Percentiles rank a stretch among this genome's conserved stretches.
phyloP scores from a whole-genome alignment of 176 grass and related monocot genomes.

The Zea luxurians region DNA sequence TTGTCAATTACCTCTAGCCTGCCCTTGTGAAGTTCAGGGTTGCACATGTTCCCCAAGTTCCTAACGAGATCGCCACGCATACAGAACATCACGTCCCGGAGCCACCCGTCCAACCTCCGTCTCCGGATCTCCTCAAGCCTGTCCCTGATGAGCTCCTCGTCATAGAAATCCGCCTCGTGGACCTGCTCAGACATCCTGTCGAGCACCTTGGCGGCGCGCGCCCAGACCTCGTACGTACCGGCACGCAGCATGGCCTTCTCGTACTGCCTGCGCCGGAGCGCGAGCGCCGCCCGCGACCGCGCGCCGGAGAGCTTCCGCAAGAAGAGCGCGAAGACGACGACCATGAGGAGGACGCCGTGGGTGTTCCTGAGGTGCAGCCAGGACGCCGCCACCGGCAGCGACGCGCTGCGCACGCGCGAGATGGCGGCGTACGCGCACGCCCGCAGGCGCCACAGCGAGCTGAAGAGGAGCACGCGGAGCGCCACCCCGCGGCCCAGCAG shows the following conservation, averaged over 20 bases:
- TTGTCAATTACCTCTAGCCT: conserved; percentile 69
- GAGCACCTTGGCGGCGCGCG: conserved; percentile 83
- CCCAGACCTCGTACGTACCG: conserved; percentile 88
- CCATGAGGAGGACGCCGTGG: conserved; percentile 58
- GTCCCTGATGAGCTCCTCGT: conserved; percentile 76
- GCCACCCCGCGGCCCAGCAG: conserved; percentile 76
- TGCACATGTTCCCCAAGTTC: conserved; percentile 93
- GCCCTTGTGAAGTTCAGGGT: conserved; percentile 90
- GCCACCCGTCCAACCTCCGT: conserved; percentile 67
- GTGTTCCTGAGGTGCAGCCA: conserved; percentile 77
- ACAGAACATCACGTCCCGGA: conserved; percentile 81
- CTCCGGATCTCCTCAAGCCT: conserved; percentile 69
- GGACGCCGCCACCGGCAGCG: conserved; percentile 21
- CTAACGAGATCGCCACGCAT: conserved; percentile 87
- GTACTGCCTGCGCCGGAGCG: conserved; percentile 63
- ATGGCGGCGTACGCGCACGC: conserved; percentile 33
- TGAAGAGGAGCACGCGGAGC: conserved; percentile 71
- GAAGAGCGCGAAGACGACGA: conserved; percentile 58
- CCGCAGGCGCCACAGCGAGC: conserved; percentile 55
- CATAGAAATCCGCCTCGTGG: conserved; percentile 62
- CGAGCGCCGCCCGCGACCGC: conserved; percentile 51
- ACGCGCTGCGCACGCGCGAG: conserved; percentile 25
- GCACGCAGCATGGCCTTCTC: conserved; percentile 60
- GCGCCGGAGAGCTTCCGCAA: conserved; percentile 57
- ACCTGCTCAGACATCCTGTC: conserved; percentile 66